phyloP scores from a whole-genome alignment of 208 protist genomes.

The Acanthamoeba healyi region DNA sequence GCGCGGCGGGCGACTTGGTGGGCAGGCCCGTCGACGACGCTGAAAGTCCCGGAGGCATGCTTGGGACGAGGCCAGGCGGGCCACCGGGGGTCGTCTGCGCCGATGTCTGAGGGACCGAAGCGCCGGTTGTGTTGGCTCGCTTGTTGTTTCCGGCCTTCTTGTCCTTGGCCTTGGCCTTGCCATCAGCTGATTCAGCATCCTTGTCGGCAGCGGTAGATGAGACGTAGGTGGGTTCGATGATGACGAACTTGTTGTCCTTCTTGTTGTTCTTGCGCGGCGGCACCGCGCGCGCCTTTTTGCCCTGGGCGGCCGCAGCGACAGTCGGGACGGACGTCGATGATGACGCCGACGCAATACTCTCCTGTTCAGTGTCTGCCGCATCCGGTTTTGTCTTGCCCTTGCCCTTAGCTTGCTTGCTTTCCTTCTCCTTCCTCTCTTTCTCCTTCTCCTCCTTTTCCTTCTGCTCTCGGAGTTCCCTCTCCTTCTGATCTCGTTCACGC shows the following conservation, averaged over 20 bases:
- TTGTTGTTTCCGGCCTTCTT: not conserved
- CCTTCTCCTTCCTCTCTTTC: not conserved
- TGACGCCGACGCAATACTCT: not conserved
- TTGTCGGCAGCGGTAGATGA: not conserved
- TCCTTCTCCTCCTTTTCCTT: not conserved
- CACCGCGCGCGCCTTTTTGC: not conserved
- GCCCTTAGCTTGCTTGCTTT: conserved; percentile 5
- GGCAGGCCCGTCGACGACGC: not conserved
- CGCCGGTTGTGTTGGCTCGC: not conserved
- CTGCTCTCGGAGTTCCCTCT: not conserved
- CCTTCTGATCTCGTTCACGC: not conserved
- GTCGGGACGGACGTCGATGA: not conserved
- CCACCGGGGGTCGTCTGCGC: not conserved
- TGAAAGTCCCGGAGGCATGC: not conserved
- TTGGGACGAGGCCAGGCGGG: not conserved
- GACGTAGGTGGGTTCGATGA: conserved; percentile 24
- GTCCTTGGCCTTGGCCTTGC: not conserved
- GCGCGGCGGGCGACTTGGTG: not conserved
- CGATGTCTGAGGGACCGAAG: not conserved
- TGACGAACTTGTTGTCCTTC: conserved; percentile 28
- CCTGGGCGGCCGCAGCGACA: not conserved
- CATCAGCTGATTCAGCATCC: not conserved
- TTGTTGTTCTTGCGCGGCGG: conserved; percentile 31
- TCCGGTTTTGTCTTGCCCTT: not conserved
- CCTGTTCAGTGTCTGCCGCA: not conserved